Conservation (phyloP, 257 asterid species). For the Solanum chiquidenum region DNA sequence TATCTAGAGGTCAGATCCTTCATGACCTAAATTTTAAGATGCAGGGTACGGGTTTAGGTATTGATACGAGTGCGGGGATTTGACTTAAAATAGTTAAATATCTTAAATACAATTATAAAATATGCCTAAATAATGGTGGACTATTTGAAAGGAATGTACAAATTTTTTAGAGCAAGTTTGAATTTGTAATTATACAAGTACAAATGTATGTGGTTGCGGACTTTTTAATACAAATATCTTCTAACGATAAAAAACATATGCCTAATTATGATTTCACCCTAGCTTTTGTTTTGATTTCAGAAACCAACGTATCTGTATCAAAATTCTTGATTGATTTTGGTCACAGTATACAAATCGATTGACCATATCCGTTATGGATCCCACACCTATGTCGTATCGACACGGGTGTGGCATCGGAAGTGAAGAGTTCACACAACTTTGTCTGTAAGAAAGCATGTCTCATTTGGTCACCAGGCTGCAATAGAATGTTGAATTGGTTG, state of each 20-base stretch:
- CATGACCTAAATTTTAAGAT: background rate
- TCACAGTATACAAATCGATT: background rate
- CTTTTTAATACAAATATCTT: background rate
- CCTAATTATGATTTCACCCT: background rate
- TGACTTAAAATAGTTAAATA: background rate
- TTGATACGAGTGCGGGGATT: background rate
- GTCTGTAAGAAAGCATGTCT: background rate
- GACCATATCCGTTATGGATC: background rate
- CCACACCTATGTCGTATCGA: background rate
- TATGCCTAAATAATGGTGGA: background rate
- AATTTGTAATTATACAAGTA: background rate
- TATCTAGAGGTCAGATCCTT: background rate
- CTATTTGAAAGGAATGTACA: background rate
- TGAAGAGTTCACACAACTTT: background rate
- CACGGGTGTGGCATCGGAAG: background rate
- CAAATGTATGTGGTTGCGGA: background rate
- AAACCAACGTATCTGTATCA: background rate
- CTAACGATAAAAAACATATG: background rate
- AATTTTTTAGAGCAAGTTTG: background rate
- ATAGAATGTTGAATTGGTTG: background rate
- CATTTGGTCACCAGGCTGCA: background rate
- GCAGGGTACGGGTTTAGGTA: background rate
- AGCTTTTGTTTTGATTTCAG: background rate
- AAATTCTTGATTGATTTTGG: background rate
- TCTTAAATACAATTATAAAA: background rate